A percentile compares a stretch with the other conserved stretches of the same genome.
phyloP scores from a whole-genome alignment of 1,284 basidiomycete species.

The Tilletia indica region DNA sequence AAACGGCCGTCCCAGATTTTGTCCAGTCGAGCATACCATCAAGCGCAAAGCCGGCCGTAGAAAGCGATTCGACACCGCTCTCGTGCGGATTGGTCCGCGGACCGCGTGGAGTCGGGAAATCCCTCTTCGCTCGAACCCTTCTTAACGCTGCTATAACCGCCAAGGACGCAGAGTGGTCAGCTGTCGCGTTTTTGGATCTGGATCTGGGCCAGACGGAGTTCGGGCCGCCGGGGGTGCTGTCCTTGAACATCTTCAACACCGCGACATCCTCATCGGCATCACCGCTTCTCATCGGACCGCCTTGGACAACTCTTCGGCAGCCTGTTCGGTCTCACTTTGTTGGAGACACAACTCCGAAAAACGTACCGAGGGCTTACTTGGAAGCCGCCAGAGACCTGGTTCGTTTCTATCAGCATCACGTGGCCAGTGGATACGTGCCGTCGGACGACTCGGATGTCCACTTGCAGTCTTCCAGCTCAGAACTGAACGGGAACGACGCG shows the following conservation, averaged over 20 bases:
- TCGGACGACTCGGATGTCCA: constrained; percentile 59
- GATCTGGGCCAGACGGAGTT: constrained; percentile 94
- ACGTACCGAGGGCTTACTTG: constrained; percentile 77
- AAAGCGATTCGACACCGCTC: no score
- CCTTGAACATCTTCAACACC: constrained; percentile 67
- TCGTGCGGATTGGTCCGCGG: constrained; percentile 69
- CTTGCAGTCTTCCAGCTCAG: constrained; percentile 64
- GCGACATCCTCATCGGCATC: background rate
- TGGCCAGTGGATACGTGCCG: no score
- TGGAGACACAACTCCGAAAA: constrained; percentile 74
- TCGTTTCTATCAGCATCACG: constrained; percentile 49
- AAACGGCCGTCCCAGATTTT: background rate
- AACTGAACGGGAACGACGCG: background rate
- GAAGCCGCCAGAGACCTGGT: constrained; percentile 69
- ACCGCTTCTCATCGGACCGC: constrained; percentile 33
- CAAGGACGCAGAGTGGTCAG: constrained; percentile 58
- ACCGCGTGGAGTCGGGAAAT: constrained; percentile 83
- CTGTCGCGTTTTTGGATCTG: constrained; percentile 84
- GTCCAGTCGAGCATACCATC: no score
- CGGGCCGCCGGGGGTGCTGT: constrained; percentile 78
- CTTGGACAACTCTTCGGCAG: constrained; percentile 60
- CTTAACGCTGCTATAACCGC: constrained; percentile 69
- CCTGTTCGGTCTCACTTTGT: constrained; percentile 78
- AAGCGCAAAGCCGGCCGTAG: background rate
- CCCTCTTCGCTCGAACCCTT: constrained; percentile 73